A percentile compares a stretch with the other conserved stretches of the same genome.
These are phyloP conservation scores for Solanum pinnatisectum DNA, from an alignment of 257 asterid species.

Conservation along the genomic window DNA sequence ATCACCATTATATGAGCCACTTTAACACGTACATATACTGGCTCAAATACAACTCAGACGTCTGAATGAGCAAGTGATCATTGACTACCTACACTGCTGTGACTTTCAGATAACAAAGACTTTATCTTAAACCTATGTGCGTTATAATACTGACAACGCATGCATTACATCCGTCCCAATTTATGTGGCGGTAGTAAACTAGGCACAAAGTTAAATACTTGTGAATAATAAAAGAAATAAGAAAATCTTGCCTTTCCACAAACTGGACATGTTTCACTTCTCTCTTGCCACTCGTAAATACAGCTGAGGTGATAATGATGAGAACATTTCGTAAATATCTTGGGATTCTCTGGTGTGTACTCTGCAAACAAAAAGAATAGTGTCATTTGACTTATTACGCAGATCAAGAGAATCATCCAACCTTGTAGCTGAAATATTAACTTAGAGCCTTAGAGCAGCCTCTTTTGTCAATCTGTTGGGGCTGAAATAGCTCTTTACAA, in stretches of 20 bases:
- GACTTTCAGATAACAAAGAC: background rate
- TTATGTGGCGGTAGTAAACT: background rate
- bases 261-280: constrained; percentile 45
- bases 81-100: background rate
- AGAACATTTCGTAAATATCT: constrained; percentile 32
- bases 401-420: background rate
- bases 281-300: constrained; percentile 71
- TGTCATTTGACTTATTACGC: background rate
- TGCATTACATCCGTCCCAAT: background rate
- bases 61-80: background rate
- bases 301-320: constrained; percentile 69
- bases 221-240: background rate
- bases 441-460: background rate
- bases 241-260: constrained; percentile 41
- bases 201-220: background rate
- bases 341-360: constrained; percentile 48
- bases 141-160: background rate
- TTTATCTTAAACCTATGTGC: background rate
- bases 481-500: background rate
- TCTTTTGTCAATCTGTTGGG: background rate
- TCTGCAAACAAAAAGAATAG: constrained; percentile 17
- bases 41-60: background rate
- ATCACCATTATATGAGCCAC: background rate
- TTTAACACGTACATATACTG: background rate
- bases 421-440: background rate